Evolutionary conservation across 768 basidiomycete genomes (phyloP).

Genomic region (Dentipellis sp.): DNA sequence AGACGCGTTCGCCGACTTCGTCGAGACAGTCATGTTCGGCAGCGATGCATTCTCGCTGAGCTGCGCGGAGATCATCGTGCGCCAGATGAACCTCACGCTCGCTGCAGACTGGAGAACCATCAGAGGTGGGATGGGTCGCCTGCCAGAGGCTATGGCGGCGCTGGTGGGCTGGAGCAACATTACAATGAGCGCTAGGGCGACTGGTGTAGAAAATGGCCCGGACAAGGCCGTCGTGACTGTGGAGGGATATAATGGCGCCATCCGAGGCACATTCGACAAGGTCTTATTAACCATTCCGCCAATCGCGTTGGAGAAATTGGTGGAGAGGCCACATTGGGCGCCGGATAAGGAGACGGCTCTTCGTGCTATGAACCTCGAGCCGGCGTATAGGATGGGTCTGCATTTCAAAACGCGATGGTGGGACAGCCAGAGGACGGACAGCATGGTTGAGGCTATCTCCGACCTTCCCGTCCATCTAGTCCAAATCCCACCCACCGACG

Average conservation of each 20-base stretch:
- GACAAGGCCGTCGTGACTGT: conserved; percentile 8
- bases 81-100: conserved; percentile 16
- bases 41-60: conserved; percentile 20
- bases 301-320: conserved; percentile 15
- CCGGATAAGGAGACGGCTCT: conserved; percentile 14
- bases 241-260: neutral
- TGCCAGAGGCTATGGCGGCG: conserved; percentile 14
- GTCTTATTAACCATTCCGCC: conserved; percentile 18
- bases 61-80: conserved; percentile 19
- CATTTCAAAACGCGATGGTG: conserved; percentile 3
- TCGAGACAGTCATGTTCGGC: conserved; percentile 16
- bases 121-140: conserved; percentile 14
- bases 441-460: neutral
- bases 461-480: conserved; percentile 14
- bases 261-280: conserved; percentile 13
- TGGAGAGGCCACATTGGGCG: conserved; percentile 15
- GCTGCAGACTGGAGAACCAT: conserved; percentile 14
- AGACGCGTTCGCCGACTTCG: conserved; percentile 15
- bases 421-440: neutral
- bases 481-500: conserved; percentile 11
- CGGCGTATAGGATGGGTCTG: conserved; percentile 8
- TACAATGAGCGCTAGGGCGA: conserved; percentile 14
- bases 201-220: conserved; percentile 6
- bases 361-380: conserved; percentile 14
- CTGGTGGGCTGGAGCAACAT: conserved; percentile 15